These are phyloP conservation scores for Teunomyces kruisii DNA, from an alignment of 805 yeast species.

Conservation along the genomic window DNA sequence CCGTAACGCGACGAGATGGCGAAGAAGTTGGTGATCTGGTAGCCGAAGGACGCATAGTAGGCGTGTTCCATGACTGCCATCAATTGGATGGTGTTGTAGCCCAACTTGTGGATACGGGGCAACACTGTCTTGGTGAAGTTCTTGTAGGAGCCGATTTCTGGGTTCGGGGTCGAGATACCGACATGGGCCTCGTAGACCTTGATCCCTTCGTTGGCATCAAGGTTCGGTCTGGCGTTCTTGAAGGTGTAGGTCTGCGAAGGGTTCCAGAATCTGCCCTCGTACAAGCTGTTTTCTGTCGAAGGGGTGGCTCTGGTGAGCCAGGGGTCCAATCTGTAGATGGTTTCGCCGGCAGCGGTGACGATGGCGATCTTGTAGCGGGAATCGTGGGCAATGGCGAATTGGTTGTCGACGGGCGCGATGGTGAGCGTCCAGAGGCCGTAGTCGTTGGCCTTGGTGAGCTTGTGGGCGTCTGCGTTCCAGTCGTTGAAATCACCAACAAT, in stretches of 20 bases:
- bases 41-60: constrained; percentile 97
- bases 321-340: constrained; percentile 81
- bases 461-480: constrained; percentile 65
- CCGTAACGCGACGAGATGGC: constrained; percentile 91
- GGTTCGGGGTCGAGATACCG: constrained; percentile 92
- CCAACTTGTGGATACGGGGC: constrained; percentile 82
- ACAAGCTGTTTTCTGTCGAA: constrained; percentile 50
- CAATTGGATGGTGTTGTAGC: constrained; percentile 89
- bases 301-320: constrained; percentile 87
- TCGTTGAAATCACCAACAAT: constrained; percentile 90
- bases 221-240: constrained; percentile 62
- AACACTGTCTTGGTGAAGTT: constrained; percentile 79
- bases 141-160: constrained; percentile 77
- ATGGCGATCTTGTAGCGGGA: constrained; percentile 73
- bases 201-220: constrained; percentile 40
- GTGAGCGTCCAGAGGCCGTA: constrained; percentile 69
- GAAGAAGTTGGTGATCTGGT: constrained; percentile 90
- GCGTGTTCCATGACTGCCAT: constrained; percentile 99
- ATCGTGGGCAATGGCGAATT: constrained; percentile 75
- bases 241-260: constrained; percentile 61
- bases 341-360: constrained; percentile 63
- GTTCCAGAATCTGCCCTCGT: constrained; percentile 94
- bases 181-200: constrained; percentile 94
- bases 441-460: constrained; percentile 53
- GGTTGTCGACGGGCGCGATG: constrained; percentile 57